Evolutionary conservation across 192 early-diverging fungal species (phyloP), one percentile per base, ranked within the genome.

Genomic region (Entophlyctis helioformis): DNA sequence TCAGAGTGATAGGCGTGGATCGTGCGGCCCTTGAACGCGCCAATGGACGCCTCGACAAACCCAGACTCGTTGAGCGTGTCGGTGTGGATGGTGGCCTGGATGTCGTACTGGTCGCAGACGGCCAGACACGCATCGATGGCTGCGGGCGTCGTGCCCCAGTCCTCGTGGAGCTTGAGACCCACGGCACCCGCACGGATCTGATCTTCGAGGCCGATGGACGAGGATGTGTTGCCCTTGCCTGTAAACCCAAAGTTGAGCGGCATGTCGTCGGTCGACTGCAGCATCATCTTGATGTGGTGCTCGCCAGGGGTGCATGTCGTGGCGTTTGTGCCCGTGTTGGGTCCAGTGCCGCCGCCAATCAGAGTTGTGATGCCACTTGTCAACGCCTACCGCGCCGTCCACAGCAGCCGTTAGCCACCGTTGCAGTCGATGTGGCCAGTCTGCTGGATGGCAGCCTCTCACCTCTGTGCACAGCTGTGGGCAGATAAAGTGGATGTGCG

Each of bases 11-110:
- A 97, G 0, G 91, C 87, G 54, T 95, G 94, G 47, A 98, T 91
- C 19, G 90, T 89, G 44, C 93, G 78, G 32, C 74, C 76, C 37
- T 84, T 87, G 54, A 98, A 90, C 0, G 94, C 94, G 1, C 63
- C 85, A 12, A 98, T 62, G 2, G 94, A 82, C 42, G 80, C 63
- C 55, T 95, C 89, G 26, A 98, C 91, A 64, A 95, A 98, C 40
- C 94, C 94, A 15, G 90, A 81, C 48, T 98, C 94, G 58, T 98
- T 98, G 43, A 98, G 65, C 4, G 94, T 98, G 57, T 98, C 94
- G 0, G 94, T 92, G 51, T 98, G 94, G 48, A 98, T 91, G 9
- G 81, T 94, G 2, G 81, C 76, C 64, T 87, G 65, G 0, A 68
- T 80, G 60, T 98, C 94, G 48, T 78, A 77, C 58, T 81, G 59